Percentiles rank a stretch among this genome's conserved stretches.
Evolutionary conservation across 306 rosid genomes (phyloP).

Genomic region (Fagus crenata): DNA sequence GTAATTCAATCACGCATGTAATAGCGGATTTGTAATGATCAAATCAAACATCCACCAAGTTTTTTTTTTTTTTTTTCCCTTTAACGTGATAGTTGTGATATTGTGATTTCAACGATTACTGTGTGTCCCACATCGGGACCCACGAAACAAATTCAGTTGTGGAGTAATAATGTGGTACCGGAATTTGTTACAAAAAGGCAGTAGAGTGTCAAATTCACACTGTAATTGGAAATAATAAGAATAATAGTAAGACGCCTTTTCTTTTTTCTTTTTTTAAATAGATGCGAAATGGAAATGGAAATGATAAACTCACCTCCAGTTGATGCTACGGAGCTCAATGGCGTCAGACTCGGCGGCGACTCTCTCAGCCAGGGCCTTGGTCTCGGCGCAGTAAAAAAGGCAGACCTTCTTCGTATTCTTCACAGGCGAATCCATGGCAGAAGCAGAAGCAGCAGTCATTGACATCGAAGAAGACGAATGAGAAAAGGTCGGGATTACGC

Average conservation of each 20-base stretch:
- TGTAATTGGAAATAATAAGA: too few relatives aligned
- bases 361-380: constrained; percentile 68
- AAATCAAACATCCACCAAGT: too few relatives aligned
- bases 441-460: constrained; percentile 48
- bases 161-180: neutral
- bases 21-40: too few relatives aligned
- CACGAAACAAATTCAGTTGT: neutral
- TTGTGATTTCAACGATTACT: too few relatives aligned
- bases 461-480: constrained; percentile 33
- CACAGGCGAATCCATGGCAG: constrained; percentile 32
- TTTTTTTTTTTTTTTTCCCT: too few relatives aligned
- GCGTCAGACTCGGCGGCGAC: constrained; percentile 67
- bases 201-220: too few relatives aligned
- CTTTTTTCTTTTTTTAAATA: neutral
- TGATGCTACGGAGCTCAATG: constrained; percentile 70
- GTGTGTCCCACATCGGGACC: neutral
- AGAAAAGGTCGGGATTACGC: constrained; percentile 33
- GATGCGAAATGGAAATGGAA: constrained; percentile 1
- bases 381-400: constrained; percentile 83
- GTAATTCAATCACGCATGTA: too few relatives aligned
- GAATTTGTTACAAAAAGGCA: neutral
- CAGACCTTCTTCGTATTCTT: constrained; percentile 61
- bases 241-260: neutral
- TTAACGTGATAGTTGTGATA: too few relatives aligned
- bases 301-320: constrained; percentile 60